A percentile compares a stretch with the other conserved stretches of the same genome.
phyloP scores from a whole-genome alignment of 2,329 filamentous ascomycete species.

The Didymella segeticola region DNA sequence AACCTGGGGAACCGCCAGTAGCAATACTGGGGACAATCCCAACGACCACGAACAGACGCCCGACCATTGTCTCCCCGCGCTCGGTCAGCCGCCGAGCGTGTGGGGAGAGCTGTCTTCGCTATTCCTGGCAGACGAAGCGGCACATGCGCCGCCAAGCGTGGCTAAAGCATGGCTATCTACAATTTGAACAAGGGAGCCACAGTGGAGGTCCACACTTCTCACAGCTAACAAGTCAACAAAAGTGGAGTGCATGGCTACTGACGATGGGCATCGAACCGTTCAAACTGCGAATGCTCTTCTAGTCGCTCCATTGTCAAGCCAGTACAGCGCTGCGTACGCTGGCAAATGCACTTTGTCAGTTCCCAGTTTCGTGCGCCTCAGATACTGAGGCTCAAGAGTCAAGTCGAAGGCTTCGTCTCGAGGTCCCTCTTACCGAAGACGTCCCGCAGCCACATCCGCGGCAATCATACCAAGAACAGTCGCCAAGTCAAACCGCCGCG shows the following conservation, averaged over 20 bases:
- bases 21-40: slow-evolving; percentile 12
- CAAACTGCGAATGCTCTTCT: background rate
- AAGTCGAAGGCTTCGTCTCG: slow-evolving; percentile 2
- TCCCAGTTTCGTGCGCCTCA: no score
- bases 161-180: no score
- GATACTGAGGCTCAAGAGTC: slow-evolving; percentile 1
- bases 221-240: background rate
- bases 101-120: slow-evolving; percentile 1
- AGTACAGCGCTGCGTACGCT: background rate
- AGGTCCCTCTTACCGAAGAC: background rate
- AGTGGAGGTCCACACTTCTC: slow-evolving; percentile 3
- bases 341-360: background rate
- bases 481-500: slow-evolving; percentile 4
- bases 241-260: background rate
- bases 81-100: slow-evolving; percentile 6
- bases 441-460: slow-evolving; percentile 3
- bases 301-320: no score
- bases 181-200: background rate
- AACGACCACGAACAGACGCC: background rate
- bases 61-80: background rate
- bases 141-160: slow-evolving; percentile 11
- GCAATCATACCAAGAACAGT: background rate
- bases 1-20: slow-evolving; percentile 16
- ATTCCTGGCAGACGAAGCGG: background rate
- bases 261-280: background rate